Base-by-base conservation (phyloP, 441 rosid species). In the Mallotus japonicus region DNA sequence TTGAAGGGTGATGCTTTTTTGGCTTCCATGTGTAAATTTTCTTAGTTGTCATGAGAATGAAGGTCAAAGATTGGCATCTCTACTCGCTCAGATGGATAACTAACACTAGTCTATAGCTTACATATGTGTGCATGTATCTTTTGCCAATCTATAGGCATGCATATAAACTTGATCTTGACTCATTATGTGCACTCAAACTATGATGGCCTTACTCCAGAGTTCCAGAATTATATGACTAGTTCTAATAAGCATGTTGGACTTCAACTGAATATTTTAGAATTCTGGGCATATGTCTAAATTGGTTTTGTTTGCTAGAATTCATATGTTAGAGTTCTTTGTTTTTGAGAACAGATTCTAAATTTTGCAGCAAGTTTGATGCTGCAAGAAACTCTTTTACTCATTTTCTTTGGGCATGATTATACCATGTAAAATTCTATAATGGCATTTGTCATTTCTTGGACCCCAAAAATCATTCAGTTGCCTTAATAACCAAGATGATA, bases 1-100 rank as follows among this genome's bases (percentile, higher is more conserved):
- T 67, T 34, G 61, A 40, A 20, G 49, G 24, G 8, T 24, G 49
- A 55, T 62, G 16, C 49, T 69, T 62, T 57, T 69, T 63, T 34
- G 59, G 62, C 42, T 8, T 51, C 61, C 10, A 50, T 54, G 46
- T 66, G 50, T 40, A 49, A 42, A 49, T 34, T 28, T 59, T 67
- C 32, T 58, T 65, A 12, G 32, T 13, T 62, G 53, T 67, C 11
- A 40, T 37, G 6, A 37, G 40, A 37, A 37, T 37, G 40, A 37
- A 37, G 40, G 40, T 37, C 40, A 37, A 37, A 37, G 40, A 37
- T 37, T 37, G 40, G 40, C 40, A 37, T 54, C 34, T 68, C 40
- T 68, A 6, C 51, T 68, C 6, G 3, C 50, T n/a, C n/a, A 11
- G 40, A 37, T 62, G 67, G 50, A 40, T 34, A 62, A 40, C 42